Conservation (phyloP, 805 yeast genomes). For the Kuraishia ogatae region DNA sequence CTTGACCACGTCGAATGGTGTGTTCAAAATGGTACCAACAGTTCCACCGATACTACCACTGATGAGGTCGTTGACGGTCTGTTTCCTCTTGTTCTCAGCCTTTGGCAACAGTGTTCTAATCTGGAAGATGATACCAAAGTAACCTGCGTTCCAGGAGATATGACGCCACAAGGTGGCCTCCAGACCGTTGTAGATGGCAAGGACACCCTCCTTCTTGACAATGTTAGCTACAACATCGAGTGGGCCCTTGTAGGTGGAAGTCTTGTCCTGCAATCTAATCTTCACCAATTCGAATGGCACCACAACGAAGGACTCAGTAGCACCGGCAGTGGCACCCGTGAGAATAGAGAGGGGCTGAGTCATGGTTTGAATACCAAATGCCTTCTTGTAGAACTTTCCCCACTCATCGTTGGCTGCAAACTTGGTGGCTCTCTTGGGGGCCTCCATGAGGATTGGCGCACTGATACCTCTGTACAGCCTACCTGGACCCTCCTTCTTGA, state of each 20-base stretch:
- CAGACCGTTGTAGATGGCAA: constrained; percentile 87
- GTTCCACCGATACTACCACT: constrained; percentile 98
- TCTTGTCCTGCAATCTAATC: constrained; percentile 86
- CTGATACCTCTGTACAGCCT: constrained; percentile 88
- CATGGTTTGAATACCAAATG: constrained; percentile 61
- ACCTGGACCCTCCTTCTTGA: constrained; percentile 76
- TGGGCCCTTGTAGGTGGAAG: constrained; percentile 77
- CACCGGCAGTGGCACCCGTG: constrained; percentile 98
- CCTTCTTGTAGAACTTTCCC: constrained; percentile 71
- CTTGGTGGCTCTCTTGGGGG: constrained; percentile 97
- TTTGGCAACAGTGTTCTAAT: constrained; percentile 71
- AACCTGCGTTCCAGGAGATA: constrained; percentile 94
- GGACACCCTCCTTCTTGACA: constrained; percentile 63
- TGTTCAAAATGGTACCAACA: constrained; percentile 87
- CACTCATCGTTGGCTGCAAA: constrained; percentile 98
- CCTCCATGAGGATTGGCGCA: constrained; percentile 98
- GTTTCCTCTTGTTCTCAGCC: constrained; percentile 60
- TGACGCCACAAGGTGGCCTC: constrained; percentile 99
- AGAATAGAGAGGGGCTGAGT: constrained; percentile 79
- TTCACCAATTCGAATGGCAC: constrained; percentile 96
- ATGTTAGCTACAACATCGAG: constrained; percentile 72
- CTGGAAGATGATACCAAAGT: constrained; percentile 91
- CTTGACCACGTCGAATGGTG: constrained; percentile 97
- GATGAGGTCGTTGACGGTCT: constrained; percentile 78
- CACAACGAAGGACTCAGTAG: constrained; percentile 91